Conservation (phyloP, 495 filamentous ascomycete species). For the Neurospora tetrasperma region DNA sequence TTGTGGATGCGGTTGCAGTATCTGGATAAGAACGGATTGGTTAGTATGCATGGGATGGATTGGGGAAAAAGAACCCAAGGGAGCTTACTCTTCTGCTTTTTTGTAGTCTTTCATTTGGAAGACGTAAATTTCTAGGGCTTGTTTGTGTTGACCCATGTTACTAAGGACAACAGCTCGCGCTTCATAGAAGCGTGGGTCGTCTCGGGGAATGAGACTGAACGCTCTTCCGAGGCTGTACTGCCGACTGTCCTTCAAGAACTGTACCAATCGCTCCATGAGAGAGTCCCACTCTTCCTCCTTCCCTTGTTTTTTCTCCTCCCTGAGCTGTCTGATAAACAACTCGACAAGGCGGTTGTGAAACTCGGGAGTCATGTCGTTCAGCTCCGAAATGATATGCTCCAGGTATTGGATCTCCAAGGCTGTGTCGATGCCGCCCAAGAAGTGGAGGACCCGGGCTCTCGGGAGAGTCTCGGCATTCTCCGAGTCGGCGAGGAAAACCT, state of each 20-base stretch:
- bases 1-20: slow-evolving; percentile 84
- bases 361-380: slow-evolving; percentile 73
- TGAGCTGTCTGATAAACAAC: slow-evolving; percentile 60
- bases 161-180: slow-evolving; percentile 84
- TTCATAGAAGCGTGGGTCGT: slow-evolving; percentile 82
- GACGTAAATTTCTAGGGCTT: slow-evolving; percentile 91
- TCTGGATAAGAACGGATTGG: slow-evolving; percentile 28
- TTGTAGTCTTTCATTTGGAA: slow-evolving; percentile 79
- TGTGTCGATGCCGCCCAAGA: slow-evolving; percentile 57
- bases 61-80: background rate
- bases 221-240: slow-evolving; percentile 73
- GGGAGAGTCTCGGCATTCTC: slow-evolving; percentile 90
- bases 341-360: slow-evolving; percentile 78
- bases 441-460: slow-evolving; percentile 61
- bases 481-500: slow-evolving; percentile 86
- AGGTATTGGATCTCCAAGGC: slow-evolving; percentile 72
- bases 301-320: slow-evolving; percentile 25
- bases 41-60: background rate
- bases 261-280: slow-evolving; percentile 55
- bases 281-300: slow-evolving; percentile 38
- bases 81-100: slow-evolving; percentile 82
- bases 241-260: slow-evolving; percentile 63
- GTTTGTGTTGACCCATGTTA: slow-evolving; percentile 91
- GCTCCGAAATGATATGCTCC: slow-evolving; percentile 81
- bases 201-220: slow-evolving; percentile 62